These are phyloP conservation scores for Emericellopsis cladophorae DNA, from an alignment of 2,329 filamentous ascomycete species.

Conservation along the genomic window DNA sequence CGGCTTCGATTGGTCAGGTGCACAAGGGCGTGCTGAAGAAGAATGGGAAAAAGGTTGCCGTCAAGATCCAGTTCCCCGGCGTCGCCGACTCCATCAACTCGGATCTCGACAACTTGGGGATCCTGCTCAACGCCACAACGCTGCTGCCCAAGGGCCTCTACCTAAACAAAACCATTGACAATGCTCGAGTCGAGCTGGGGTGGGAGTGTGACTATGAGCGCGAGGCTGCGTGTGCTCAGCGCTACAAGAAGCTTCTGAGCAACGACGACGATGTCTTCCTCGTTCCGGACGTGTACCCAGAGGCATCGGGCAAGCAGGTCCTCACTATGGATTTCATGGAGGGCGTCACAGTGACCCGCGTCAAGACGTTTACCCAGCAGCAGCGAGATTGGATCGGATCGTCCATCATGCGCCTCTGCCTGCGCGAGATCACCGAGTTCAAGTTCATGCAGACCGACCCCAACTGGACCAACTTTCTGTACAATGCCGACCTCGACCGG, in stretches of 20 bases:
- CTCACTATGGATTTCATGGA: constrained; percentile 89
- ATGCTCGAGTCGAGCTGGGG: constrained; percentile 78
- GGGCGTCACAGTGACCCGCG: constrained; percentile 74
- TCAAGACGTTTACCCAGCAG: constrained; percentile 60
- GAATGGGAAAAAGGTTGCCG: constrained; percentile 66
- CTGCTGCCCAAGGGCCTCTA: constrained; percentile 86
- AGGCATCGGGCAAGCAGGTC: constrained; percentile 76
- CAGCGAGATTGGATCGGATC: constrained; percentile 95
- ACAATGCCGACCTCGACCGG: constrained; percentile 57
- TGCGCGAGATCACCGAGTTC: constrained; percentile 90
- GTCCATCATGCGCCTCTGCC: constrained; percentile 79
- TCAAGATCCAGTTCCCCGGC: constrained; percentile 96
- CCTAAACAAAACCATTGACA: constrained; percentile 93
- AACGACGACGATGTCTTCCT: constrained; percentile 56
- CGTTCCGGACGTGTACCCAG: constrained; percentile 64
- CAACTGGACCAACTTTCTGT: constrained; percentile 99
- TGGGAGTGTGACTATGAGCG: constrained; percentile 97
- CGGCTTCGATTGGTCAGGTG: constrained; percentile 93
- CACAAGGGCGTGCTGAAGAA: constrained; percentile 73
- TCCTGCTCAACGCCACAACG: constrained; percentile 81
- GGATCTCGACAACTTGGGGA: constrained; percentile 82
- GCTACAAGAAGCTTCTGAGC: constrained; percentile 63
- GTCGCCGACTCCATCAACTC: constrained; percentile 94
- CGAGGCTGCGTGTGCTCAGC: constrained; percentile 68
- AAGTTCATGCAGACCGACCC: constrained; percentile 98